Evolutionary conservation across 441 rosid genomes (phyloP).

Genomic region (Hura crepitans): DNA sequence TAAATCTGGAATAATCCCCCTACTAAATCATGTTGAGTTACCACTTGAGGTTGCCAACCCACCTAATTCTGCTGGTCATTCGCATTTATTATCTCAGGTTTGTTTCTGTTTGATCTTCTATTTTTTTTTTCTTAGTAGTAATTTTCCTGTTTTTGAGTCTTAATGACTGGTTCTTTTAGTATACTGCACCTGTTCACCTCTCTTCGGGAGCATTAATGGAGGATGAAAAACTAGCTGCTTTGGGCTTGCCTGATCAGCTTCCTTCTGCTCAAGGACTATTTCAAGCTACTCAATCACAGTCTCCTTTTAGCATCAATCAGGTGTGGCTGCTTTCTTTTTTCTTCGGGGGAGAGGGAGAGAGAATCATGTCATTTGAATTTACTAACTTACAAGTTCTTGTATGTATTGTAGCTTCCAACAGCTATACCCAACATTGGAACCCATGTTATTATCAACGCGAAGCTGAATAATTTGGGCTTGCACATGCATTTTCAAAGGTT

Average conservation of each 20-base stretch:
- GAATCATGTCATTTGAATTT: conserved; percentile 6
- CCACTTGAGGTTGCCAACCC: conserved; percentile 78
- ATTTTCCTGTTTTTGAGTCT: not conserved
- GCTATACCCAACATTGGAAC: conserved; percentile 77
- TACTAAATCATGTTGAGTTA: conserved; percentile 67
- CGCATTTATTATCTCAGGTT: conserved; percentile 78
- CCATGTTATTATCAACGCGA: conserved; percentile 82
- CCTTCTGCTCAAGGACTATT: conserved; percentile 77
- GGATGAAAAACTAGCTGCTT: conserved; percentile 75
- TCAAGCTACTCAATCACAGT: conserved; percentile 68
- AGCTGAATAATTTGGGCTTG: conserved; percentile 66
- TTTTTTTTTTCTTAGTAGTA: not conserved
- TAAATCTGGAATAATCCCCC: conserved; percentile 59
- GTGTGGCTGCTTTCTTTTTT: conserved; percentile 28
- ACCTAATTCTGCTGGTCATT: conserved; percentile 58
- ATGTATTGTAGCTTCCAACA: conserved; percentile 56
- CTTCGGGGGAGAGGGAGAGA: not conserved
- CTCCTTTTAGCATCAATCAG: conserved; percentile 68
- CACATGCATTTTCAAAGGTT: conserved; percentile 94
- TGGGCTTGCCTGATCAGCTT: conserved; percentile 79
- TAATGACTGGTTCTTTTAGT: conserved; percentile 37
- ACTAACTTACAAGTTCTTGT: conserved; percentile 25
- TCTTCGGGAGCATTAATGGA: conserved; percentile 66
- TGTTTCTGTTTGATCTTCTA: conserved; percentile 15
- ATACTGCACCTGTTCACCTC: conserved; percentile 62